Evolutionary conservation across 2,329 filamentous ascomycete genomes (phyloP).

Genomic region (Colletotrichum zoysiae): DNA sequence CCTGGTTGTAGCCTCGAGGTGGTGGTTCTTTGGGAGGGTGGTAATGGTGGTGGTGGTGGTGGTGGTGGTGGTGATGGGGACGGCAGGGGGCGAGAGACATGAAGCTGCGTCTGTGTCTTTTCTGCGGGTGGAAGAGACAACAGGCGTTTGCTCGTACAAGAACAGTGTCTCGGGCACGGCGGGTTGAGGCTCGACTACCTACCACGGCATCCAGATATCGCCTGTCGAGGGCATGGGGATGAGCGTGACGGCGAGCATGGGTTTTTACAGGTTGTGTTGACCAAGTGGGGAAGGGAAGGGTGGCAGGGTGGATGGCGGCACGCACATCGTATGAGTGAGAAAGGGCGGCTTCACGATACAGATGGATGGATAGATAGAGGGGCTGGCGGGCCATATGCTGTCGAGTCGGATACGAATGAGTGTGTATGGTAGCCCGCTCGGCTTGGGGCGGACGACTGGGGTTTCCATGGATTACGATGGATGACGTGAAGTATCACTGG

Average conservation of each 20-base stretch:
- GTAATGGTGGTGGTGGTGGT: neutral
- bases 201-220: constrained; percentile 25
- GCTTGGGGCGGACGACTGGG: neutral
- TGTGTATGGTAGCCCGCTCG: neutral
- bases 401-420: neutral
- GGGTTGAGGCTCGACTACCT: constrained; percentile 33
- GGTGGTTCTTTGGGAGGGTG: neutral
- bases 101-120: neutral
- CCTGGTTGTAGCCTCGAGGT: neutral
- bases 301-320: constrained; percentile 27
- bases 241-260: neutral
- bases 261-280: neutral
- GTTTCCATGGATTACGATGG: neutral
- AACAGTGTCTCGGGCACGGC: constrained; percentile 30
- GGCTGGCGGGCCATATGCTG: neutral
- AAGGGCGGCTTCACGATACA: constrained; percentile 4
- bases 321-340: neutral
- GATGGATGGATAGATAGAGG: neutral
- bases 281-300: neutral
- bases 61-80: neutral
- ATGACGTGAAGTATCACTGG: constrained; percentile 22
- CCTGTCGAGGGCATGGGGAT: constrained; percentile 14
- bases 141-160: constrained; percentile 35
- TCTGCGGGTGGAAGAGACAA: constrained; percentile 4
- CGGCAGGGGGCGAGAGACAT: constrained; percentile 1